Conservation (phyloP, 2,329 filamentous ascomycete genomes). For the Talaromyces sp. region DNA sequence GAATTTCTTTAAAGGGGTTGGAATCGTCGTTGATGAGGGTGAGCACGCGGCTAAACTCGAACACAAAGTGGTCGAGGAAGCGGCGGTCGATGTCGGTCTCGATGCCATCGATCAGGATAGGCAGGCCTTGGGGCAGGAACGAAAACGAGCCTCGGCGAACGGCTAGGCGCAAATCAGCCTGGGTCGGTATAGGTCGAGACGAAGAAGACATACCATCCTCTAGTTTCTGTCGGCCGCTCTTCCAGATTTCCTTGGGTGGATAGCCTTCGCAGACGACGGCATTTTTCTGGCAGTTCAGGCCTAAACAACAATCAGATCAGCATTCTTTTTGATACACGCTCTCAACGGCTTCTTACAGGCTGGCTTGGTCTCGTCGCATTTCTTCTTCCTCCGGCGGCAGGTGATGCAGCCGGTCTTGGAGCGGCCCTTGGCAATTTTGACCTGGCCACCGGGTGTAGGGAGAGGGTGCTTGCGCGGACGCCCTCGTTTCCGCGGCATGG, state of each 20-base stretch:
- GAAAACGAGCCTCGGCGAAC: conserved; percentile 29
- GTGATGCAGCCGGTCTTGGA: conserved; percentile 57
- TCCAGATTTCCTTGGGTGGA: conserved; percentile 81
- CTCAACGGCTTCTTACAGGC: conserved; percentile 29
- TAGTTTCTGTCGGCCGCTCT: conserved; percentile 71
- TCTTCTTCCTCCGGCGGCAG: conserved; percentile 58
- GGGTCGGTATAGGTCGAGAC: background rate
- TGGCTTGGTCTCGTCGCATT: conserved; percentile 48
- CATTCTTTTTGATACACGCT: background rate
- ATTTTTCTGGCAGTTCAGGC: conserved; percentile 85
- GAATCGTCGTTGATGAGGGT: conserved; percentile 75
- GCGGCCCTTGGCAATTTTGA: conserved; percentile 71
- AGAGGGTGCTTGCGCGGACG: conserved; percentile 77
- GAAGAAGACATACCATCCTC: conserved; percentile 52
- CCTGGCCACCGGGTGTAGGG: conserved; percentile 52
- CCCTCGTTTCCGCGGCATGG: conserved; percentile 61
- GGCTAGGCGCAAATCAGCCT: conserved; percentile 16
- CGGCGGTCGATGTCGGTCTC: conserved; percentile 74
- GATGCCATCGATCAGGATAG: conserved; percentile 69
- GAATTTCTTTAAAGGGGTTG: conserved; percentile 80
- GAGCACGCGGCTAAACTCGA: conserved; percentile 71
- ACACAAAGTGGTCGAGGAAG: conserved; percentile 79
- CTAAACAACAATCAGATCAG: background rate
- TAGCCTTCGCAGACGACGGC: conserved; percentile 89
- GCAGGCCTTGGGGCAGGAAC: conserved; percentile 43